Evolutionary conservation across 345 rosid genomes (phyloP), one percentile per base, ranked within the genome.

Genomic region (Salix suchowensis): DNA sequence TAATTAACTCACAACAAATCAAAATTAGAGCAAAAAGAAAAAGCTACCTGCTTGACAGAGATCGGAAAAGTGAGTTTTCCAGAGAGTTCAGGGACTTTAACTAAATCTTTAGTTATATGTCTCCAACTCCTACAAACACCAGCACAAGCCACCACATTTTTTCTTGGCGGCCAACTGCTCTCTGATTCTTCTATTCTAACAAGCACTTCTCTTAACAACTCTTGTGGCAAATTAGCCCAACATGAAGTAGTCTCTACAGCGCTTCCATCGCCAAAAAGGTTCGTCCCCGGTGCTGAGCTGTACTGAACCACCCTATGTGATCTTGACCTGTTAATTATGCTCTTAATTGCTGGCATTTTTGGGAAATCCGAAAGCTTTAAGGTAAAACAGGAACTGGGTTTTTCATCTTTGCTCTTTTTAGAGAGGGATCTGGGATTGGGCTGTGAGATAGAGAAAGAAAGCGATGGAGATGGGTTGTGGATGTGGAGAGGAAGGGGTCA

Each of bases 311-410:
- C 84, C 67, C 78, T 72, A 68, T 54, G 71, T 2, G 84, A 77
- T 72, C 81, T 74, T 18, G 84, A 77, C 73, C 84, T 72, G 76
- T 58, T 46, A 34, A 77, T 77, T 73, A 91, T 68, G 79, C 78
- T 85, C 82, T 83, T 89, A 61, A 94, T 82, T 39, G 86, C 74
- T 26, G 84, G 58, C 84, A 77, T 81, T 74, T 4, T 12, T 34
- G 1, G 52, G 13, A 67, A 44, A 68, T 18, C 3, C 9, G 26
- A 68, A 16, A 40, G 21, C 8, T 37, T 60, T 15, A 36, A 37
- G 23, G 46, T 13, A 24, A 72, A 36, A 9, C 1, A 72, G 5
- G 66, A n/a, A 23, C 67, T n/a, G 28, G 14, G 26, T 58, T 58
- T 37, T 66, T 18, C 44, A 66, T 30, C 24, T 66, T 36, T 34